phyloP scores from a whole-genome alignment of 805 yeast genomes.

The Wickerhamiella brachini region DNA sequence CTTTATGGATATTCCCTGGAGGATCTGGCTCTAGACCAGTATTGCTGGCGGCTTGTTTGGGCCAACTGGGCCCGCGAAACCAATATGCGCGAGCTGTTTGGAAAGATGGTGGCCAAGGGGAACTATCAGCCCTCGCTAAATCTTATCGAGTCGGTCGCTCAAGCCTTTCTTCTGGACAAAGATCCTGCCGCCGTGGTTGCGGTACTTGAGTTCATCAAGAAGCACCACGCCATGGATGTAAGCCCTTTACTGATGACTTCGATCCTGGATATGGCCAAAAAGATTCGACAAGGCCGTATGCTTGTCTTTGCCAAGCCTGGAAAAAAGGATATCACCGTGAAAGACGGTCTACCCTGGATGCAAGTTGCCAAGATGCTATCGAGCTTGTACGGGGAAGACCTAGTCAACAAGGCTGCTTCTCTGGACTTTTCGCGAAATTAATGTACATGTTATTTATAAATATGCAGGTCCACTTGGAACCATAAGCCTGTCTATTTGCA shows the following conservation, averaged over 20 bases:
- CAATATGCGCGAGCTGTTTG: constrained; percentile 1
- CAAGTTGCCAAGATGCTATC: background rate
- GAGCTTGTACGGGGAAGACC: background rate
- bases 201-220: constrained; percentile 1
- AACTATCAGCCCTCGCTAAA: constrained; percentile 1
- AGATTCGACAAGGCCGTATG: background rate
- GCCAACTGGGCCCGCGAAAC: background rate
- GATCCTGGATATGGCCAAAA: background rate
- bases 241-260: background rate
- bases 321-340: background rate
- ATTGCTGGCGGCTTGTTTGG: constrained; percentile 11
- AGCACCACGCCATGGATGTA: background rate
- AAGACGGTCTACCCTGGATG: background rate
- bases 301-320: background rate
- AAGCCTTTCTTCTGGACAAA: constrained; percentile 3
- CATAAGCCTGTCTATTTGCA: too few species aligned
- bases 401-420: background rate
- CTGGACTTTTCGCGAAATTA: background rate
- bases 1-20: background rate
- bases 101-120: background rate
- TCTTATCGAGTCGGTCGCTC: constrained; percentile 3
- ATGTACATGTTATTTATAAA: background rate
- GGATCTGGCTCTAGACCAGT: constrained; percentile 6
- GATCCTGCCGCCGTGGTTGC: constrained; percentile 6
- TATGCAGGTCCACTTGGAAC: too few species aligned